Conservation (phyloP, 2,329 filamentous ascomycete genomes). For the Talaromyces sp. region DNA sequence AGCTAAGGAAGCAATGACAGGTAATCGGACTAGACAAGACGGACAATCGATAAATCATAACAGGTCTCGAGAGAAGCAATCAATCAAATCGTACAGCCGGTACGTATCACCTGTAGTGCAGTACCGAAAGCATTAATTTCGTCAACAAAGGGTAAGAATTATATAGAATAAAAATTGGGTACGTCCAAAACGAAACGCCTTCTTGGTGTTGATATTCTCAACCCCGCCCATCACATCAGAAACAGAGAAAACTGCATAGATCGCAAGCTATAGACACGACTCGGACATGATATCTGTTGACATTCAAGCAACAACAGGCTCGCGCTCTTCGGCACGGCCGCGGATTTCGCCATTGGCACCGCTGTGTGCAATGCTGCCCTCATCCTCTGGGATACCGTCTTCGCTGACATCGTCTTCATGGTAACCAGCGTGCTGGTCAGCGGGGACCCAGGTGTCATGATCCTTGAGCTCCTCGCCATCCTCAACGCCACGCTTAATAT, state of each 20-base stretch:
- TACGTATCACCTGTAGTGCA: neutral
- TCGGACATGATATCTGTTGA: neutral
- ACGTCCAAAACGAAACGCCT: conserved; percentile 8
- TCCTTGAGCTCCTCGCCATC: conserved; percentile 76
- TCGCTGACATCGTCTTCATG: conserved; percentile 44
- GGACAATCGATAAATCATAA: neutral
- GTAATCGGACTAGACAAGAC: neutral
- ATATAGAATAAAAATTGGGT: neutral
- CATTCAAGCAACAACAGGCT: conserved; percentile 15
- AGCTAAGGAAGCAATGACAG: neutral
- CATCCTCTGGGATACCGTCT: conserved; percentile 34
- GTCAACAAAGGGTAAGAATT: neutral
- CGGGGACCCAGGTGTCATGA: conserved; percentile 75
- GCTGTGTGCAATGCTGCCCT: conserved; percentile 25
- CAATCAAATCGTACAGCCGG: neutral
- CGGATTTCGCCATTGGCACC: conserved; percentile 31
- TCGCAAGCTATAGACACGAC: conserved; percentile 7
- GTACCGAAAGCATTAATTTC: neutral
- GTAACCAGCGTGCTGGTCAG: conserved; percentile 54
- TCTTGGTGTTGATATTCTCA: neutral
- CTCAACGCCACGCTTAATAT: conserved; percentile 60
- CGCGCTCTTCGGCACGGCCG: conserved; percentile 37
- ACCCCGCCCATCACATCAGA: neutral
- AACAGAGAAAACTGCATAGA: neutral
- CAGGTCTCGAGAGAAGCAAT: neutral